These are phyloP conservation scores for Gnomoniopsis sp. DNA, from an alignment of 2,329 filamentous ascomycete species.

Conservation along the genomic window DNA sequence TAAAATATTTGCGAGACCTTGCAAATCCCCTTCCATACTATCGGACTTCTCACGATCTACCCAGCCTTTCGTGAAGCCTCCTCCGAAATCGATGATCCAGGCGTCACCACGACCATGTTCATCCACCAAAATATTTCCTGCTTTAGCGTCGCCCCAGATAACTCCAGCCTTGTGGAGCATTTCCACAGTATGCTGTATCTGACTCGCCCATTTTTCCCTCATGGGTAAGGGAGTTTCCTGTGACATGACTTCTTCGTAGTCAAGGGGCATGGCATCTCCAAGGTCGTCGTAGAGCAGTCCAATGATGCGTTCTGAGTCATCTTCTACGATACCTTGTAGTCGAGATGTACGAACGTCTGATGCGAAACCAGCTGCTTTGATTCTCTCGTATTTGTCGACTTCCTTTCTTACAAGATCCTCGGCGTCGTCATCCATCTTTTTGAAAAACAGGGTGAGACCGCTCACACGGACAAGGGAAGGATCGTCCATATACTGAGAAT, in stretches of 20 bases:
- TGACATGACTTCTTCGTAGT: not conserved
- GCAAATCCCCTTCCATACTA: constrained; percentile 23
- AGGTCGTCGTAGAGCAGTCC: not conserved
- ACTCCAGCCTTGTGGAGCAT: constrained; percentile 23
- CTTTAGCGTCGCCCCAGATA: constrained; percentile 28
- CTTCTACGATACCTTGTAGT: constrained; percentile 1
- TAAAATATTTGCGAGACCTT: constrained; percentile 19
- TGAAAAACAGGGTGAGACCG: not conserved
- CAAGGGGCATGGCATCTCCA: not conserved
- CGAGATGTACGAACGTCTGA: constrained; percentile 2
- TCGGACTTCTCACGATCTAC: constrained; percentile 23
- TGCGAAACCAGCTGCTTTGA: not conserved
- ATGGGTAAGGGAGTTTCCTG: not conserved
- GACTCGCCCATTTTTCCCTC: constrained; percentile 16
- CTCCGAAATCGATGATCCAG: constrained; percentile 28
- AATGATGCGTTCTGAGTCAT: not conserved
- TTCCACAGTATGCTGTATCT: constrained; percentile 19
- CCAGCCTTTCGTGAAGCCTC: constrained; percentile 26
- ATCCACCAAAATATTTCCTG: constrained; percentile 28
- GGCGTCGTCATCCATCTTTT: not conserved
- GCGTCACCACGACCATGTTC: constrained; percentile 23
- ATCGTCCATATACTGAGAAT: not conserved
- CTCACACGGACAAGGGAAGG: not conserved
- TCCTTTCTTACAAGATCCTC: not conserved
- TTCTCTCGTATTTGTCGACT: not conserved